These are phyloP conservation scores for Hirsutella rhossiliensis DNA, from an alignment of 2,329 filamentous ascomycete genomes.

Conservation along the genomic window DNA sequence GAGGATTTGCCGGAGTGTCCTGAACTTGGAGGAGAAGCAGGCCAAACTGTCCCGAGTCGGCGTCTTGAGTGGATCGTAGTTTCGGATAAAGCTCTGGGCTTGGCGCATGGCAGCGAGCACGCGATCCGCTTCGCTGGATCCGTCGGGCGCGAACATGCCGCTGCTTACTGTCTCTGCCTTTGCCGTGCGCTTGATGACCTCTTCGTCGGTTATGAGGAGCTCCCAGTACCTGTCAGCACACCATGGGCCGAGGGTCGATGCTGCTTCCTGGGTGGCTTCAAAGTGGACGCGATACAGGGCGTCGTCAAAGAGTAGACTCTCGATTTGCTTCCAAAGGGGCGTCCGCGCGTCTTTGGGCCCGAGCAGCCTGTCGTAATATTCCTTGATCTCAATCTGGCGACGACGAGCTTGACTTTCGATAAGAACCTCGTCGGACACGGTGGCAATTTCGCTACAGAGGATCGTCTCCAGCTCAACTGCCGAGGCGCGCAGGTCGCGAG, in stretches of 20 bases:
- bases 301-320: slow-evolving; percentile 27
- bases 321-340: slow-evolving; percentile 46
- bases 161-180: slow-evolving; percentile 27
- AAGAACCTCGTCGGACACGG: slow-evolving; percentile 35
- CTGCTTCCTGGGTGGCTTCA: slow-evolving; percentile 43
- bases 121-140: slow-evolving; percentile 21
- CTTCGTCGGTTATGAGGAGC: slow-evolving; percentile 51
- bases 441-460: slow-evolving; percentile 74
- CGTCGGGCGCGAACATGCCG: slow-evolving; percentile 11
- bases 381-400: slow-evolving; percentile 38
- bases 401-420: slow-evolving; percentile 9
- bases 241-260: slow-evolving; percentile 66
- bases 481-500: slow-evolving; percentile 53
- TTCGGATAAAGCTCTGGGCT: slow-evolving; percentile 42
- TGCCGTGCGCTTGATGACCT: slow-evolving; percentile 48
- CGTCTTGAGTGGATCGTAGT: slow-evolving; percentile 18
- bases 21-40: slow-evolving; percentile 62
- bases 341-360: slow-evolving; percentile 43
- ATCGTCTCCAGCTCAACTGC: slow-evolving; percentile 64
- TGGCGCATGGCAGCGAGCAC: slow-evolving; percentile 45
- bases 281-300: slow-evolving; percentile 44
- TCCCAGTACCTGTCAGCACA: slow-evolving; percentile 74
- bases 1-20: slow-evolving; percentile 48
- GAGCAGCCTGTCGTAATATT: slow-evolving; percentile 30
- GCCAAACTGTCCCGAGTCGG: slow-evolving; percentile 4